Conservation (phyloP, 495 filamentous ascomycete species). For the Podospora bellae-mahoneyi region DNA sequence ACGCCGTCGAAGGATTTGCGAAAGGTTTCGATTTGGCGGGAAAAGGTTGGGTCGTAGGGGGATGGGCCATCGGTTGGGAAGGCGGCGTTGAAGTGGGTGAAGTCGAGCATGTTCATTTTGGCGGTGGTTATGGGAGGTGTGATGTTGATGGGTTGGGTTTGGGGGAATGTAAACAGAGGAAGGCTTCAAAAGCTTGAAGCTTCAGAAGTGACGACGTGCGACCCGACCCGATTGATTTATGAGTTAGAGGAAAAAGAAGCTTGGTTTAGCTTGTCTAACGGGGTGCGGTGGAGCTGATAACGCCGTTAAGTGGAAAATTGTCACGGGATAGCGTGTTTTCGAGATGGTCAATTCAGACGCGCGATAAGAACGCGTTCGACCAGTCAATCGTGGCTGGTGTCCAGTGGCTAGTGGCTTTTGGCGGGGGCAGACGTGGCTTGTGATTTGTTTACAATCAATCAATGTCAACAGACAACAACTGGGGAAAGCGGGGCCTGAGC, state of each 20-base stretch:
- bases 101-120: conserved; percentile 39
- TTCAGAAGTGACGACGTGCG: conserved; percentile 2
- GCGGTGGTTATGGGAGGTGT: neutral
- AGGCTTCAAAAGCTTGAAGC: neutral
- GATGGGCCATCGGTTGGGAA: conserved; percentile 63
- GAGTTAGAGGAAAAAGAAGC: neutral
- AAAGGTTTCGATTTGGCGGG: conserved; percentile 58
- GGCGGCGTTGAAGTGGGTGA: conserved; percentile 56
- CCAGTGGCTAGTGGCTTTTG: neutral
- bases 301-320: neutral
- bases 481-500: conserved; percentile 20
- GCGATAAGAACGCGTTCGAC: conserved; percentile 7
- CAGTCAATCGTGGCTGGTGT: neutral
- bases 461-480: conserved; percentile 28
- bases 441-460: conserved; percentile 37
- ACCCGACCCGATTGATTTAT: conserved; percentile 4
- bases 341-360: neutral
- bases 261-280: neutral
- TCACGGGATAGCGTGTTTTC: conserved; percentile 3
- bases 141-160: neutral
- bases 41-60: conserved; percentile 55
- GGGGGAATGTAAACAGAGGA: neutral
- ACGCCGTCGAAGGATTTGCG: conserved; percentile 61
- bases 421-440: conserved; percentile 20
- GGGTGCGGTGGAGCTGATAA: neutral